phyloP scores from a whole-genome alignment of 768 basidiomycete genomes.

The Termitomyces sp. region DNA sequence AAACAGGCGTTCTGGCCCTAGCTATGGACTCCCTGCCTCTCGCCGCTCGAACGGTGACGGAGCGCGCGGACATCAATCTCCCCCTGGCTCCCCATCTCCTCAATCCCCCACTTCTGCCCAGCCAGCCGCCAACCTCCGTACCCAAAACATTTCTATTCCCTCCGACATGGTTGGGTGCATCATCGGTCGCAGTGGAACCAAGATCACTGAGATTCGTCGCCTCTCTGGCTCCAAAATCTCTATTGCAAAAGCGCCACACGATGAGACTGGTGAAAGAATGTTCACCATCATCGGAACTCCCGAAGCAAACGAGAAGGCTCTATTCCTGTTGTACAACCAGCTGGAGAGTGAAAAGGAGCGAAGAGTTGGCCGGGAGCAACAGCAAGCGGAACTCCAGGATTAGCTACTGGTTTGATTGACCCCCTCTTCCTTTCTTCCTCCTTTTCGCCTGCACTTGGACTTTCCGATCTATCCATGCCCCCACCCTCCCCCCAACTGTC shows the following conservation, averaged over 20 bases:
- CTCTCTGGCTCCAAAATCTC: conserved; percentile 97
- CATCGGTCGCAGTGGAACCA: conserved; percentile 94
- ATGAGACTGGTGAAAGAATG: conserved; percentile 99
- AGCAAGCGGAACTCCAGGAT: conserved; percentile 64
- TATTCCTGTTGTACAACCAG: conserved; percentile 96
- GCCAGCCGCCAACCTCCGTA: conserved; percentile 81
- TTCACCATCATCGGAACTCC: conserved; percentile 98
- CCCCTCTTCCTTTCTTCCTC: background rate
- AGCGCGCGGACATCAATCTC: conserved; percentile 46
- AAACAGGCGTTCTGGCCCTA: conserved; percentile 52
- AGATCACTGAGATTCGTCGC: conserved; percentile 99
- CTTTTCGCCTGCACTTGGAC: conserved; percentile 6
- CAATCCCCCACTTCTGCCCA: conserved; percentile 53
- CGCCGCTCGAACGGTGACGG: conserved; percentile 70
- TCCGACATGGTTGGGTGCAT: conserved; percentile 98
- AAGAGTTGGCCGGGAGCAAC: conserved; percentile 82
- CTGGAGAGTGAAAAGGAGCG: conserved; percentile 96
- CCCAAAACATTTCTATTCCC: conserved; percentile 99
- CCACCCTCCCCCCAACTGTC: conserved; percentile 10
- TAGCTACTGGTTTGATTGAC: conserved; percentile 22
- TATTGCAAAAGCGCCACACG: conserved; percentile 99
- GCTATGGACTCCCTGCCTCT: conserved; percentile 46
- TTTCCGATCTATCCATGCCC: conserved; percentile 16
- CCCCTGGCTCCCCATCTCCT: conserved; percentile 44
- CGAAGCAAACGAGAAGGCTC: conserved; percentile 95